Conservation (phyloP, 495 filamentous ascomycete species). For the Bacidia rubella region DNA sequence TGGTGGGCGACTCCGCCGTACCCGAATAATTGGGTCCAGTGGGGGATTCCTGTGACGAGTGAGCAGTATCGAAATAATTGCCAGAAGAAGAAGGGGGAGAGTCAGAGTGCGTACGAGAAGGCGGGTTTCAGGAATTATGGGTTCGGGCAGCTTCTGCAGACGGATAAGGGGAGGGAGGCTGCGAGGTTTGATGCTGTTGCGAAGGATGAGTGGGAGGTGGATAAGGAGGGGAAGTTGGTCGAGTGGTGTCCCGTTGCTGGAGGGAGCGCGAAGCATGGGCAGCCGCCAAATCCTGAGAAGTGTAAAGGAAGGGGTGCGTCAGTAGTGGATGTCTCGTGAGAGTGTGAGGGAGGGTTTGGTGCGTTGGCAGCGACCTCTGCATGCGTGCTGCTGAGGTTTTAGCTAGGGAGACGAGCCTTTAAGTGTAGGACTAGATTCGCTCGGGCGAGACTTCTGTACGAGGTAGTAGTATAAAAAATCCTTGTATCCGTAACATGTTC, state of each 20-base stretch:
- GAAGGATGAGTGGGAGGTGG: constrained; percentile 1
- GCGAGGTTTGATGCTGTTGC: background rate
- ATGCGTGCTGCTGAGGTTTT: too few species aligned
- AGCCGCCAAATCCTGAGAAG: background rate
- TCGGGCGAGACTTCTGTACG: too few species aligned
- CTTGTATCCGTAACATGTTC: too few species aligned
- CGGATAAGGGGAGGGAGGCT: background rate
- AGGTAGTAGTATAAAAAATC: too few species aligned
- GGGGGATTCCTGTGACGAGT: background rate
- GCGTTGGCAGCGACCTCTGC: too few species aligned
- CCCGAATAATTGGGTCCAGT: constrained; percentile 2
- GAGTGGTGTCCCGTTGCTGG: constrained; percentile 5
- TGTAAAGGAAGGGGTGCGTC: background rate
- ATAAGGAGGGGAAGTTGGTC: background rate
- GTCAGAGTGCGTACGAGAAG: background rate
- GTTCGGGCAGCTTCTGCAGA: background rate
- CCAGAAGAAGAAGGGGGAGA: background rate
- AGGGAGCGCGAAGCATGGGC: background rate
- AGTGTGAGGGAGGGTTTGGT: too few species aligned
- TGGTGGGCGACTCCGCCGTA: constrained; percentile 6
- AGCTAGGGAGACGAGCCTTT: too few species aligned
- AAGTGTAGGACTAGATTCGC: too few species aligned
- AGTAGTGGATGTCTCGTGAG: background rate
- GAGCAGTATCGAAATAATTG: background rate
- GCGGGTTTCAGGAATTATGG: background rate